Conservation (phyloP, 2,329 filamentous ascomycete genomes). For the Corinectria fuckeliana region DNA sequence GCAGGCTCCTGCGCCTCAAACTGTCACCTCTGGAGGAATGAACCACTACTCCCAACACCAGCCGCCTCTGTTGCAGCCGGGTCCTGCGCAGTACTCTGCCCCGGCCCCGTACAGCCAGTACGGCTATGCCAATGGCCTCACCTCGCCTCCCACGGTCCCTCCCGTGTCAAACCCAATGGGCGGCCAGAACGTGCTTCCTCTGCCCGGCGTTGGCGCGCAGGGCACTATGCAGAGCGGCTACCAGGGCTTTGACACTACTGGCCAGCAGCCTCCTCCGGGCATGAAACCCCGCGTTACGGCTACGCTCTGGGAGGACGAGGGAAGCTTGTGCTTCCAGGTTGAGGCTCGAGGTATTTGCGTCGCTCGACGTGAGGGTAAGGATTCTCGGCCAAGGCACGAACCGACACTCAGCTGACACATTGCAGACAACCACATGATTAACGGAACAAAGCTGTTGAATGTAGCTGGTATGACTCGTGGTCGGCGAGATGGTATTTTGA, state of each 20-base stretch:
- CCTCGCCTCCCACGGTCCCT: constrained; percentile 75
- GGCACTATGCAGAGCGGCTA: constrained; percentile 63
- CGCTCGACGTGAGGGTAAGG: constrained; percentile 84
- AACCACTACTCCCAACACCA: constrained; percentile 82
- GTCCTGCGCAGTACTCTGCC: constrained; percentile 71
- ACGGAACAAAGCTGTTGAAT: constrained; percentile 95
- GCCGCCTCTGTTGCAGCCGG: constrained; percentile 76
- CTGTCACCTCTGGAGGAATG: constrained; percentile 75
- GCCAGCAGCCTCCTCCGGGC: constrained; percentile 87
- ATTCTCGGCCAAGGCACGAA: not conserved
- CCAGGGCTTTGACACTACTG: constrained; percentile 77
- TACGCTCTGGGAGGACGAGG: constrained; percentile 97
- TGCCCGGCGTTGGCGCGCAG: constrained; percentile 65
- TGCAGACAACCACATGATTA: constrained; percentile 97
- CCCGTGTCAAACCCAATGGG: constrained; percentile 76
- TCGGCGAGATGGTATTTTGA: constrained; percentile 92
- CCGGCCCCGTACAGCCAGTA: constrained; percentile 70
- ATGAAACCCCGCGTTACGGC: constrained; percentile 97
- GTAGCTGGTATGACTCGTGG: constrained; percentile 98
- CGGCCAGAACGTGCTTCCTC: constrained; percentile 68
- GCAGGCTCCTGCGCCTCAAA: constrained; percentile 76
- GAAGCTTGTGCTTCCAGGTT: constrained; percentile 96
- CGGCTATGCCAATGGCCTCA: constrained; percentile 76
- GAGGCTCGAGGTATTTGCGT: constrained; percentile 97
- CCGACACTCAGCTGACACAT: constrained; percentile 2